phyloP scores from a whole-genome alignment of 1,139 yeast species.

The Wickerhamomyces sp. region DNA sequence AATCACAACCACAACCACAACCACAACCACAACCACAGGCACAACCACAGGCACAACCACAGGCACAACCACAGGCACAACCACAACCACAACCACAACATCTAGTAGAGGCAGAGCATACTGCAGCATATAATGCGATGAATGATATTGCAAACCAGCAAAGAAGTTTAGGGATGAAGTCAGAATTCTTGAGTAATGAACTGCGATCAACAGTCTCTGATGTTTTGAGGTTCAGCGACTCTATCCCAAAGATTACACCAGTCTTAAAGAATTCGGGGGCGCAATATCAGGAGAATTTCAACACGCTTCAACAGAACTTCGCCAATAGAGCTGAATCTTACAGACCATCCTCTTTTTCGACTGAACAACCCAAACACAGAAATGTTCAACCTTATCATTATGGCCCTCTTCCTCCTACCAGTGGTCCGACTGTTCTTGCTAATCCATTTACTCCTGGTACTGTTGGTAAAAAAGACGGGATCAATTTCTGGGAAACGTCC shows the following conservation, averaged over 20 bases:
- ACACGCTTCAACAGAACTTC: constrained; percentile 17
- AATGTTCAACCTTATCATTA: background rate
- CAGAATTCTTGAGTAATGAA: constrained; percentile 12
- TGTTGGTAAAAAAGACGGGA: constrained; percentile 12
- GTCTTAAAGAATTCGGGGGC: constrained; percentile 10
- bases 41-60: constrained; percentile 2
- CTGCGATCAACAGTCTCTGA: constrained; percentile 18
- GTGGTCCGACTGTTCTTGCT: constrained; percentile 1
- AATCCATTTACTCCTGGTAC: constrained; percentile 8
- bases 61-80: constrained; percentile 1
- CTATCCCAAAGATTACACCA: constrained; percentile 21
- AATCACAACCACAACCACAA: constrained; percentile 2
- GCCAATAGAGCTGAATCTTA: constrained; percentile 16
- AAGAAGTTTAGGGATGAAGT: constrained; percentile 5
- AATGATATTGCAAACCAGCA: constrained; percentile 18
- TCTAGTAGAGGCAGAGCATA: constrained; percentile 5
- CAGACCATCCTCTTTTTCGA: constrained; percentile 8
- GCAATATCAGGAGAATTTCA: constrained; percentile 14
- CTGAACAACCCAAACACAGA: background rate
- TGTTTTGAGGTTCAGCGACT: constrained; percentile 19
- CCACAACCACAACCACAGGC: background rate
- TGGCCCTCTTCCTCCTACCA: background rate
- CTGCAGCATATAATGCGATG: constrained; percentile 2
- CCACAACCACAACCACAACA: constrained; percentile 2
- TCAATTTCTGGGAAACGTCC: constrained; percentile 22